Evolutionary conservation across 1,284 basidiomycete genomes (phyloP), one percentile per base, ranked within the genome.

Genomic region (Tremellales sp.): DNA sequence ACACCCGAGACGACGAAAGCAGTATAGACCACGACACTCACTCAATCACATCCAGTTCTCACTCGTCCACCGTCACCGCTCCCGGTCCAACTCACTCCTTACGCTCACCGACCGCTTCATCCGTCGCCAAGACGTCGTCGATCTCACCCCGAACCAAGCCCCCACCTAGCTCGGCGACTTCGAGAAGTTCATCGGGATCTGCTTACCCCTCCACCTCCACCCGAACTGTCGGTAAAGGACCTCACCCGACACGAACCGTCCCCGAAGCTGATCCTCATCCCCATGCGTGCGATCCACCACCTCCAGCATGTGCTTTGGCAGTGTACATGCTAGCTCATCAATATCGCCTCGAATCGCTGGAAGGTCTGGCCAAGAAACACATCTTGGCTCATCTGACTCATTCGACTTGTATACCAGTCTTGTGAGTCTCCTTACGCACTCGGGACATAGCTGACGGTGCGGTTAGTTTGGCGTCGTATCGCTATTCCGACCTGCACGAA

Each of bases 261-360:
- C 4, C 45, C 2, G 44, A 52, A 15, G 33, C 77, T 3, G 88
- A 91, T 61, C 87, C 86, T 3, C 86, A 91, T 70, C 68, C 77
- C 1, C 88, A 90, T 62, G 87, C 87, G 2, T 81, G 83, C 2
- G 72, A 80, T 7, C 62, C 79, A 3, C 83, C 84, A 2, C 72
- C 76, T 2, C 80, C 85, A 19, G 84, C 84, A 17, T 85, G 84
- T 24, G 85, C 87, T 1, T 73, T 92, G 27, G 81, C 85, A 0
- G 81, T 90, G 60, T 92, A 88, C 73, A 82, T 85, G 61, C 78
- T 89, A 13, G 85, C 87, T 10, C 87, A 90, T 74, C 79, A 87
- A 33, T 91, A 90, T 68, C 75, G 77, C 8, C 82, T 90, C 73
- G 80, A 81, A 3, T 79, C 77, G 8, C 78, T 91, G 21, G 81